phyloP scores from a whole-genome alignment of 805 yeast genomes.

The Priceomyces melissophilus region DNA sequence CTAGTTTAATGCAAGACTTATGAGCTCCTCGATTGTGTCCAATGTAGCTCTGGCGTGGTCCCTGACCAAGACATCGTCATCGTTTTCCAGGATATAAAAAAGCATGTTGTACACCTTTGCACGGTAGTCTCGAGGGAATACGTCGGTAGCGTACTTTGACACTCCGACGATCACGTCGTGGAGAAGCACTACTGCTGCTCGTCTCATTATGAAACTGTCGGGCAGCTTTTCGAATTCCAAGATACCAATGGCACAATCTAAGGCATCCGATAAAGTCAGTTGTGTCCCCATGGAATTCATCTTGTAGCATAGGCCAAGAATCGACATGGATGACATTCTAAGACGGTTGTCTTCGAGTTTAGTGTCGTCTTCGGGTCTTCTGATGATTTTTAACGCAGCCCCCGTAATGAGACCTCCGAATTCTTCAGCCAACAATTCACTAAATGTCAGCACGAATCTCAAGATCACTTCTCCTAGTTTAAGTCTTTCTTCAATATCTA shows the following conservation, averaged over 20 bases:
- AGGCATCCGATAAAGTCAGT: constrained; percentile 47
- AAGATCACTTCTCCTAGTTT: constrained; percentile 79
- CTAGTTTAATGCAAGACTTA: constrained; percentile 10
- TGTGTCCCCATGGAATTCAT: constrained; percentile 53
- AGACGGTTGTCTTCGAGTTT: constrained; percentile 51
- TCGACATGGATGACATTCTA: constrained; percentile 83
- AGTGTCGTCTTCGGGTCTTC: constrained; percentile 19
- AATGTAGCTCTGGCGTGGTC: constrained; percentile 49
- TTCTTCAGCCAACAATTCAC: constrained; percentile 46
- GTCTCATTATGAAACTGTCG: constrained; percentile 57
- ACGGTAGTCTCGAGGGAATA: constrained; percentile 50
- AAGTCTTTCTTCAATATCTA: constrained; percentile 61
- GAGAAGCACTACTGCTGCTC: constrained; percentile 71
- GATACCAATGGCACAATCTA: constrained; percentile 78
- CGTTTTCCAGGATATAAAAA: constrained; percentile 44
- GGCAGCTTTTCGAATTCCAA: constrained; percentile 51
- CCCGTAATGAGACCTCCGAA: constrained; percentile 42
- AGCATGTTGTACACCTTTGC: constrained; percentile 39
- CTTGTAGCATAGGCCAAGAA: constrained; percentile 70
- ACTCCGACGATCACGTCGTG: constrained; percentile 55
- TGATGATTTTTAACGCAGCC: constrained; percentile 39
- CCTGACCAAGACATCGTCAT: constrained; percentile 54
- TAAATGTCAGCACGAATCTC: constrained; percentile 50
- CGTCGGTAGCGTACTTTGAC: constrained; percentile 42
- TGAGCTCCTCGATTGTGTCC: constrained; percentile 28